Conservation (phyloP, 768 basidiomycete genomes). For the Trametes elegans region DNA sequence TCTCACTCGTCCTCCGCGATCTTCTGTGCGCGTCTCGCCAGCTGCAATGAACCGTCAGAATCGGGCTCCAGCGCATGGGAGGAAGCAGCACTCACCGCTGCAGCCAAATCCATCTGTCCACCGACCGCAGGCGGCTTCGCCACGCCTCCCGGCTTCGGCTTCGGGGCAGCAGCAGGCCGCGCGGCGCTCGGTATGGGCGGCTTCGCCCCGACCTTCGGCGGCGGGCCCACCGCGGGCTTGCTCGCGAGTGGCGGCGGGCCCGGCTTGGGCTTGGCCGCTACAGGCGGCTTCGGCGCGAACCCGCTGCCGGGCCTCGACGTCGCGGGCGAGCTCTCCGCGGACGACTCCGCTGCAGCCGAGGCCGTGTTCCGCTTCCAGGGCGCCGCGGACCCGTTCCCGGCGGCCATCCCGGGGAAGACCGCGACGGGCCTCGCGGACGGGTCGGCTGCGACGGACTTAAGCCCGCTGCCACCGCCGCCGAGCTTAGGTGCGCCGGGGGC, state of each 20-base stretch:
- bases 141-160: constrained; percentile 40
- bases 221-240: constrained; percentile 43
- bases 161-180: constrained; percentile 42
- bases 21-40: constrained; percentile 76
- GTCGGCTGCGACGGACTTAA: constrained; percentile 51
- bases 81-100: constrained; percentile 55
- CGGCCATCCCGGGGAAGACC: constrained; percentile 75
- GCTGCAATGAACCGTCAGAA: constrained; percentile 36
- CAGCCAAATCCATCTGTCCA: constrained; percentile 79
- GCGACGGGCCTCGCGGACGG: constrained; percentile 73
- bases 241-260: constrained; percentile 53
- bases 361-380: constrained; percentile 66
- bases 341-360: constrained; percentile 25
- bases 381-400: constrained; percentile 63
- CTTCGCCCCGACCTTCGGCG: constrained; percentile 50
- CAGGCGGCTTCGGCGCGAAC: constrained; percentile 46
- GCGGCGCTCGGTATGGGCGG: constrained; percentile 62
- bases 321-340: constrained; percentile 38
- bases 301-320: constrained; percentile 53
- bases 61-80: neutral
- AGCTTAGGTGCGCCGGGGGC: constrained; percentile 32
- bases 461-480: constrained; percentile 9
- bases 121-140: constrained; percentile 44
- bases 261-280: constrained; percentile 64
- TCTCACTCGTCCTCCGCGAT: constrained; percentile 45